phyloP scores from a whole-genome alignment of 257 asterid species.

The Solanum virginianum region DNA sequence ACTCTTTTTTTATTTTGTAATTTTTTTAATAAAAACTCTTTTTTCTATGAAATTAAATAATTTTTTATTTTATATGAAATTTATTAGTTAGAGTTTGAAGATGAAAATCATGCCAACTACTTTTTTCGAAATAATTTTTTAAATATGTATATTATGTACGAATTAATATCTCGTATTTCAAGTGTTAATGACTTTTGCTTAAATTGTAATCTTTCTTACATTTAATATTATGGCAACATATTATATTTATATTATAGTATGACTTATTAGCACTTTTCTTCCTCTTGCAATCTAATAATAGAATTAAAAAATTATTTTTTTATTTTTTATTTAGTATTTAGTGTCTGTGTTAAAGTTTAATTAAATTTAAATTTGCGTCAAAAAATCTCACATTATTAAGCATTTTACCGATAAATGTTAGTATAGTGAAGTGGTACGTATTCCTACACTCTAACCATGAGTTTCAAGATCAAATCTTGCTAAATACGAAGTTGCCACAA shows the following conservation, averaged over 20 bases:
- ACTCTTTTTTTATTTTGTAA: background rate
- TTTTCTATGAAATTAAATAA: no score
- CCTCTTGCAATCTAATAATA: background rate
- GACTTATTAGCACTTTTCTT: background rate
- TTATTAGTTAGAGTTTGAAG: no score
- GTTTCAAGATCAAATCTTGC: rapidly evolving
- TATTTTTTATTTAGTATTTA: background rate
- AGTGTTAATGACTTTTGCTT: background rate
- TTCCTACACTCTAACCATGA: background rate
- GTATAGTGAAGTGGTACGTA: background rate
- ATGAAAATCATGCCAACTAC: background rate
- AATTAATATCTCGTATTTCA: background rate
- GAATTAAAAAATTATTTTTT: background rate
- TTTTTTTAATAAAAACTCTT: no score
- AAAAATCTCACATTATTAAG: background rate
- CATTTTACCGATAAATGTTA: background rate
- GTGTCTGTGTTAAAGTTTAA: rapidly evolving
- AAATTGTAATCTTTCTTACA: background rate
- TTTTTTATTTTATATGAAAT: no score
- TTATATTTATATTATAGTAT: background rate
- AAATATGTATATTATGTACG: background rate
- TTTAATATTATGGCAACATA: background rate
- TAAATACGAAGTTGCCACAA: background rate
- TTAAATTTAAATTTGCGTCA: rapidly evolving
- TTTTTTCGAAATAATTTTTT: background rate